Base-by-base conservation (phyloP, 768 basidiomycete species). In the Chalciporus chontae region DNA sequence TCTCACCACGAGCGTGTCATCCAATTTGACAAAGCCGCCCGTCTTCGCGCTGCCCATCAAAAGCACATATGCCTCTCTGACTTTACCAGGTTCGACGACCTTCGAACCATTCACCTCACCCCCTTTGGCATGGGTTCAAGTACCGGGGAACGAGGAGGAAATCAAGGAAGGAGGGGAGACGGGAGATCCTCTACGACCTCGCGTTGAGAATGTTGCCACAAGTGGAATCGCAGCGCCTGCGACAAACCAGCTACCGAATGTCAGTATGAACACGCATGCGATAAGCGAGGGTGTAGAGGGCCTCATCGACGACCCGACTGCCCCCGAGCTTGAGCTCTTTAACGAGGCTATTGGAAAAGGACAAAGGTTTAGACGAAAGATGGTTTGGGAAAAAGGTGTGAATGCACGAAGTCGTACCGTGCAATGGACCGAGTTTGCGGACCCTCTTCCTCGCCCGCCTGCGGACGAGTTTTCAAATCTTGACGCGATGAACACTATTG, bases 21-120 rank as follows among this genome's bases (percentile, higher is more conserved):
- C 47, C 26, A 56, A 4, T 69, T 56, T 47, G 71, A 76, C 51
- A 51, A 55, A 17, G 68, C 66, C 0, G 48, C 71, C 15, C 42
- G 70, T 2, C 57, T 60, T 2, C 15, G 40, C 5, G 63, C 68
- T 18, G 56, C 26, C 8, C 47, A 19, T 52, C 56, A 5, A 50
- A 23, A 53, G 47, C 19, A 9, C 40, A 1, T 24, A 54, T 2
- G 39, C 38, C 29, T 53, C 40, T 1, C 21, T 39, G 42, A 53
- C 3, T 45, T 41, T 52, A 10, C 6, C 29, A 39, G 17, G 3
- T 50, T 48, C 3, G 15, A 53, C 2, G 27, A 50, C 13, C 24
- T 45, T 0, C 0, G 38, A 8, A 49, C 18, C 6, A 45, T 42
- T 3, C 26, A 43, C 26, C 46, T 53, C 47, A 27, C 27, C 47